Percentiles rank a stretch among this genome's conserved stretches.
Conservation (phyloP, 129 eudicot species). For the Kitagawia praeruptora region DNA sequence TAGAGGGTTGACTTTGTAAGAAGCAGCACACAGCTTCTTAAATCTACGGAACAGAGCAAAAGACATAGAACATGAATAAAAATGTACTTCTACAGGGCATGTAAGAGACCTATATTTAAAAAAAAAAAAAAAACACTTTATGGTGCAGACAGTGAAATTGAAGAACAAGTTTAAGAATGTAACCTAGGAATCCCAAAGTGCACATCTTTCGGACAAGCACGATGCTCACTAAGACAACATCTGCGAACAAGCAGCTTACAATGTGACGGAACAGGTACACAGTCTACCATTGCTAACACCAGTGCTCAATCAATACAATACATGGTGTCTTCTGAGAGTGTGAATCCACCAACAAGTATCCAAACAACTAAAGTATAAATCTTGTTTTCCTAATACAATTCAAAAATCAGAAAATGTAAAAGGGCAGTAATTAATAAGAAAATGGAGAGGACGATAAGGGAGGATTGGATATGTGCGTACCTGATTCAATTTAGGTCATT, state of each 20-base stretch:
- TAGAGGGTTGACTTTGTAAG: conserved; percentile 23
- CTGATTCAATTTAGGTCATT: conserved; percentile 17
- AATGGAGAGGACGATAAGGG: background rate
- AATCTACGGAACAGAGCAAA: background rate
- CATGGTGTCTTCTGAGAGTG: conserved; percentile 4
- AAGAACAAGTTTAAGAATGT: background rate
- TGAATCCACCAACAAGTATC: too few relatives aligned
- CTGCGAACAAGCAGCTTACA: conserved; percentile 32
- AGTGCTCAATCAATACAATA: conserved; percentile 24
- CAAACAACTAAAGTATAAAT: background rate
- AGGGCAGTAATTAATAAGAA: background rate
- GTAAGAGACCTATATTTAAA: background rate
- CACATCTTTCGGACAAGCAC: conserved; percentile 21
- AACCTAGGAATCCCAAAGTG: conserved; percentile 39
- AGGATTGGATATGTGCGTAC: conserved; percentile 38
- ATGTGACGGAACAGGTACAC: conserved; percentile 40
- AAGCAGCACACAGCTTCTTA: conserved; percentile 35
- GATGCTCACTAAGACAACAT: conserved; percentile 18
- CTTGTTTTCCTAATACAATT: background rate
- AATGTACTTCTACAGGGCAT: background rate
- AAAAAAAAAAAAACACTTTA: background rate
- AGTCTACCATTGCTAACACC: conserved; percentile 42
- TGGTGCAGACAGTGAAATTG: background rate
- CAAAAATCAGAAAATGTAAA: background rate
- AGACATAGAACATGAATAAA: background rate